Conservation (phyloP, 2,329 filamentous ascomycete species). For the Aspergillus pseudoglaucus region DNA sequence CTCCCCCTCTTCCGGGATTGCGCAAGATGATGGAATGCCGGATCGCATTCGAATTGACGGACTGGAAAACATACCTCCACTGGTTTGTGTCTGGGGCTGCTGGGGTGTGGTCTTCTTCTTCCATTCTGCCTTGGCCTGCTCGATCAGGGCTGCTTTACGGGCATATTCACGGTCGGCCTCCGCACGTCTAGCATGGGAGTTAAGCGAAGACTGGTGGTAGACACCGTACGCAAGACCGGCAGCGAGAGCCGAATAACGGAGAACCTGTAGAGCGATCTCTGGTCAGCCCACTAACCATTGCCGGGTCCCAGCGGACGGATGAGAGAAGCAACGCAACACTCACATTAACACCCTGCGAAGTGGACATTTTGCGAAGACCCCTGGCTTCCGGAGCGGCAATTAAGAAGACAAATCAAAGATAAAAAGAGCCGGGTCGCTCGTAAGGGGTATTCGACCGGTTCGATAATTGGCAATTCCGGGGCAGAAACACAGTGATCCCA, state of each 20-base stretch:
- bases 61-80: slow-evolving; percentile 26
- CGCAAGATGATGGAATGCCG: slow-evolving; percentile 6
- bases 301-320: slow-evolving; percentile 12
- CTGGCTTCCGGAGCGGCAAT: slow-evolving; percentile 39
- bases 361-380: slow-evolving; percentile 50
- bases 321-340: slow-evolving; percentile 21
- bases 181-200: slow-evolving; percentile 60
- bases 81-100: slow-evolving; percentile 31
- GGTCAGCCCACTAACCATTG: slow-evolving; percentile 9
- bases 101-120: slow-evolving; percentile 63
- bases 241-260: slow-evolving; percentile 92
- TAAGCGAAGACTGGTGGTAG: slow-evolving; percentile 82
- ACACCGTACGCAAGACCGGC: slow-evolving; percentile 92
- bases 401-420: slow-evolving; percentile 29
- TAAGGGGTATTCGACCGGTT: slow-evolving; percentile 25
- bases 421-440: slow-evolving; percentile 20
- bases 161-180: slow-evolving; percentile 76
- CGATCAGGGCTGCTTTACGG: slow-evolving; percentile 85
- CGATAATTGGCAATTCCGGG: slow-evolving; percentile 29
- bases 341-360: slow-evolving; percentile 63
- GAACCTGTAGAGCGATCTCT: slow-evolving; percentile 58
- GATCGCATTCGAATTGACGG: background rate
- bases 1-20: background rate
- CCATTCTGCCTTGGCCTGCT: slow-evolving; percentile 87
- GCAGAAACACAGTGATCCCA: background rate